Base-by-base conservation (phyloP, 306 rosid genomes). In the Medicago ruthenica region DNA sequence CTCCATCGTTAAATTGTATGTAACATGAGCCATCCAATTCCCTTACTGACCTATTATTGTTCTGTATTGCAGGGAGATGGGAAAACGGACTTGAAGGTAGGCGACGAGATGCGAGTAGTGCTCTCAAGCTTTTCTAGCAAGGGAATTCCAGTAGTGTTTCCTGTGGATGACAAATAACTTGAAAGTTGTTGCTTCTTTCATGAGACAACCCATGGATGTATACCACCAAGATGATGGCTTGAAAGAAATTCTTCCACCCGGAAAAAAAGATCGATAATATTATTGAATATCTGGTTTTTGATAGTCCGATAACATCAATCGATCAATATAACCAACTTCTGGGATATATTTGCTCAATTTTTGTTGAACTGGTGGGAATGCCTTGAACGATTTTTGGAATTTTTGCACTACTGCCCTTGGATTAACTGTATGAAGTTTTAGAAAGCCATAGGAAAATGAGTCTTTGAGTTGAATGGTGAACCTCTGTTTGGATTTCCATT, bases 111-210 rank as follows among this genome's bases (percentile, higher is more conserved):
- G 37, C 85, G 4, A 73, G 98, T 89, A 61, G 82, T 78, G 64
- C 92, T 96, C 79, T 79, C 86, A 15, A 87, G 98, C 85, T 92
- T 90, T 81, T 76, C 93, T 9, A 83, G 84, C 79, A 90, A 81
- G 70, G 97, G 98, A 65, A 79, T 92, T 81, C 97, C 97, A 0
- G 86, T 92, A 18, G 63, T 92, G 91, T 81, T 97, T 51, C 50
- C 71, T 79, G 80, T 58, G 71, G 87, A 88, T 51, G 88, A 84
- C 16, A 67, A 84, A 24, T 87, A 83, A 88, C 54, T 62, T 70
- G 34, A 17, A 36, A 31, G n/a, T 53, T 59, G 51, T 9, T 53
- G 55, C 65, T 78, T 64, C 54, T 64, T 70, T 57, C 48, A 22
- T 6, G 22, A 74, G 55, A 81, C 17, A 55, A 1, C 11, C 67